Conservation (phyloP, 1,284 basidiomycete species). For the Cryptococcus sp. region DNA sequence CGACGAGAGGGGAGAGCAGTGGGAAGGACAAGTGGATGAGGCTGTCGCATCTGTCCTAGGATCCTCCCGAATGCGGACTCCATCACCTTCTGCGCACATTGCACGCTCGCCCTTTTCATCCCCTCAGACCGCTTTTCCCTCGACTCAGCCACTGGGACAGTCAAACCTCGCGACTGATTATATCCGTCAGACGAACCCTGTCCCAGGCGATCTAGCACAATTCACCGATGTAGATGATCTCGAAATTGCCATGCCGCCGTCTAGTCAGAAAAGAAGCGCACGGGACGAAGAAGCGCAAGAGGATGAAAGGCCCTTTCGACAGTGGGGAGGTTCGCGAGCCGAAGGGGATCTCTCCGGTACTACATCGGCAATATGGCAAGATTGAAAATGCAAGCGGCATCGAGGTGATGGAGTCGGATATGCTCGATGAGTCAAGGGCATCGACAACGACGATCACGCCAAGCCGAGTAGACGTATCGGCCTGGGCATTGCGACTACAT, state of each 20-base stretch:
- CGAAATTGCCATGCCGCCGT: constrained; percentile 14
- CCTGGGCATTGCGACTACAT: too few species aligned
- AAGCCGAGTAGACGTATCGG: too few species aligned
- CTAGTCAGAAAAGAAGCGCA: constrained; percentile 12
- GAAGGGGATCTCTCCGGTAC: constrained; percentile 29
- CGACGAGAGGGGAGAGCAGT: constrained; percentile 20
- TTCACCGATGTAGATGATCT: constrained; percentile 5
- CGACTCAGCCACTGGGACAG: constrained; percentile 39
- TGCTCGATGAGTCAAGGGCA: not conserved
- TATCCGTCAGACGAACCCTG: constrained; percentile 8
- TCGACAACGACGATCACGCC: too few species aligned
- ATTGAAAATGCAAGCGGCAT: not conserved
- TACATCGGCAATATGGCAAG: constrained; percentile 6
- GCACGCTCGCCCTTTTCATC: constrained; percentile 4
- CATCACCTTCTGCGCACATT: not conserved
- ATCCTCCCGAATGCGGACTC: constrained; percentile 5
- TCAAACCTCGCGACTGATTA: constrained; percentile 28
- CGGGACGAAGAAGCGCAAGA: not conserved
- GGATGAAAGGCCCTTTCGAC: constrained; percentile 31
- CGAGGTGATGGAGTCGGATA: not conserved
- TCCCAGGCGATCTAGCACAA: not conserved
- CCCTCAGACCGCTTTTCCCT: constrained; percentile 8
- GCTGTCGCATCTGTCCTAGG: constrained; percentile 26
- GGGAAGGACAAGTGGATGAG: constrained; percentile 25
- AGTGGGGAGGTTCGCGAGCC: constrained; percentile 33